Evolutionary conservation across 306 rosid genomes (phyloP), one percentile per base, ranked within the genome.

Genomic region (Oemleria cerasiformis): DNA sequence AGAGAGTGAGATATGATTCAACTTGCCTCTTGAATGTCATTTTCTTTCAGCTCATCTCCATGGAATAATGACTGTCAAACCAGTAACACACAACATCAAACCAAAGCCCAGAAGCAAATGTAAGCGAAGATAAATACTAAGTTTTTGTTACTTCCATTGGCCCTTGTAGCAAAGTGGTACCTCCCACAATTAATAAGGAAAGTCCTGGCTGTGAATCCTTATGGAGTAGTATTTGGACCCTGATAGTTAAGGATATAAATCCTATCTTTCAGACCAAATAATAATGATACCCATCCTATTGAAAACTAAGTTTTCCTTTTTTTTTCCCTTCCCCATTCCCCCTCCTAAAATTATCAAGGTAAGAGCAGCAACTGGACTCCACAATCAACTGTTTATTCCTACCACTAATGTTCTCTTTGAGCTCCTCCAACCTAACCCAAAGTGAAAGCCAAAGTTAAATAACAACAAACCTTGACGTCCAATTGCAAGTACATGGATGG

Each of bases 11-110:
- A 55, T n/a, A 12, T 23, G 75, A 77, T 45, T 75, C 17, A 58
- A 74, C 64, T 80, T 83, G 86, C 99, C 97, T 94, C 99, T 82
- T 67, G 86, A 75, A 94, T 94, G 79, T 84, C 91, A 87, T 79
- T 88, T 79, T 89, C 93, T 77, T 79, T 86, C 68, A 94, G 83
- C 71, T 87, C 88, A 85, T 94, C 99, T 64, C 91, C 99, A 51
- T 86, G 89, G 76, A 92, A 89, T 70, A 94, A 74, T 36, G 96
- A 87, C 99, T 91, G 90, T 75, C 65, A 78, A 65, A 67, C 73
- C 79, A 70, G 80, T 47, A 74, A 78, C 55, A 58, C 30, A 82
- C 30, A 68, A 38, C 17, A 44, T 82, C 70, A 82, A 78, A 78
- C 20, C 63, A 73, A 70, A 74, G 39, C 19, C 64, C 69, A 14